Conservation (phyloP, 345 rosid genomes). For the Viola odorata region DNA sequence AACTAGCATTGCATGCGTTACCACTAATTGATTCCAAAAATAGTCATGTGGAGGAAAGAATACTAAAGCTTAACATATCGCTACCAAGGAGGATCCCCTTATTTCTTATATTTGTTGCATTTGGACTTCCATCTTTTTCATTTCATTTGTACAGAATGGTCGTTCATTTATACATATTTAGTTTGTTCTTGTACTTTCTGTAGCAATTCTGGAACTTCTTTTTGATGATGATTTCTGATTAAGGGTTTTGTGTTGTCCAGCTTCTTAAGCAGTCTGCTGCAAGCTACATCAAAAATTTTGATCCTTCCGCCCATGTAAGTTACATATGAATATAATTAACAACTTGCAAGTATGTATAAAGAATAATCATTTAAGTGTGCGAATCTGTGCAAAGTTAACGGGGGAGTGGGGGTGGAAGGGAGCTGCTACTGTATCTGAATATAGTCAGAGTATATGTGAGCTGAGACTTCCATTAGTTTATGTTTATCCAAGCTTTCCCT, state of each 20-base stretch:
- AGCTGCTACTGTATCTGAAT: neutral
- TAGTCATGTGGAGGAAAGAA: too few relatives aligned
- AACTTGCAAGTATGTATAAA: neutral
- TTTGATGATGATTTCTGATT: slow-evolving; percentile 11
- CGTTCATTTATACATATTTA: neutral
- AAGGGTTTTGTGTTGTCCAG: slow-evolving; percentile 35
- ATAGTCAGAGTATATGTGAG: neutral
- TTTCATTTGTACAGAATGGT: neutral
- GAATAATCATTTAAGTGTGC: neutral
- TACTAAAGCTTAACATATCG: neutral
- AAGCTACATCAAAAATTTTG: slow-evolving; percentile 61
- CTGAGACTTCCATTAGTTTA: neutral
- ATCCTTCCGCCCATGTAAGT: slow-evolving; percentile 79
- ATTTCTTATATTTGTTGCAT: neutral
- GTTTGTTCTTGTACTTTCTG: neutral
- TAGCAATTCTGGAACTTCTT: slow-evolving; percentile 3
- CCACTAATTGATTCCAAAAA: too few relatives aligned
- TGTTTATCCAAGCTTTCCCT: neutral
- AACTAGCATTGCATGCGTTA: too few relatives aligned
- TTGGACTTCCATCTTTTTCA: too few relatives aligned
- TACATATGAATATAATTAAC: neutral
- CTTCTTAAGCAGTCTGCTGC: slow-evolving; percentile 69
- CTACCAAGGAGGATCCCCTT: neutral
- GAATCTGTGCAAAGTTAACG: too few relatives aligned
- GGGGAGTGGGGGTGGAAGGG: too few relatives aligned